Evolutionary conservation across 2,329 filamentous ascomycete genomes (phyloP), one percentile per base, ranked within the genome.

Genomic region (Fusarium chaquense): DNA sequence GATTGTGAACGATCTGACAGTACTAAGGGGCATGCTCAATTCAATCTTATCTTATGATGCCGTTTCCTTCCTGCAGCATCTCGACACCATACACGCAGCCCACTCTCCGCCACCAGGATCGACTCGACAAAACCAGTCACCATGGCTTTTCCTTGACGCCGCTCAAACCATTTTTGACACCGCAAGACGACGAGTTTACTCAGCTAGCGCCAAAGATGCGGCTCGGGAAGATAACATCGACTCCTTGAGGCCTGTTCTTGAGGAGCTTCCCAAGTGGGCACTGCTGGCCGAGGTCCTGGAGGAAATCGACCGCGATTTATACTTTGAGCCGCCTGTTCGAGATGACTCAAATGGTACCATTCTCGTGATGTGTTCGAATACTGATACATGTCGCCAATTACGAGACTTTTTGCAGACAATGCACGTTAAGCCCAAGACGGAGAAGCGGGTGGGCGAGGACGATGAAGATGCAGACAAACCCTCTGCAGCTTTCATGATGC

Each of bases 81-180:
- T 99, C 6, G 96, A 99, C 78, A 98, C 94, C 1, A 95, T 99
- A 47, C 89, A 97, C 50, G 93, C 95, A 12, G 93, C 94, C 1
- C 94, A 97, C 76, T 92, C 93, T 49, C 94, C 96, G 6, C 91
- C 93, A 2, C 92, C 94, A 11, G 94, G 94, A 1, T 95, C 94
- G 4, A 97, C 90, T 4, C 89, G 91, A 68, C 93, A 97, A 76
- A 94, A 91, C 35, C 93, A 97, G 74, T 97, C 94, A 0, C 96
- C 96, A 0, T 99, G 96, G 96, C 84, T 99, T 33, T 98, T 98
- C 73, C 86, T 98, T 7, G 96, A 98, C 78, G 94, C 95, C 26
- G 95, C 96, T 1, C 93, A 98, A 78, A 94, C 93, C 18, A 93
- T 99, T 15, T 98, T 99, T 71, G 92, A 94, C 65, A 94, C 93